phyloP scores from a whole-genome alignment of 2,329 filamentous ascomycete species.

The Paramyrothecium roridum region DNA sequence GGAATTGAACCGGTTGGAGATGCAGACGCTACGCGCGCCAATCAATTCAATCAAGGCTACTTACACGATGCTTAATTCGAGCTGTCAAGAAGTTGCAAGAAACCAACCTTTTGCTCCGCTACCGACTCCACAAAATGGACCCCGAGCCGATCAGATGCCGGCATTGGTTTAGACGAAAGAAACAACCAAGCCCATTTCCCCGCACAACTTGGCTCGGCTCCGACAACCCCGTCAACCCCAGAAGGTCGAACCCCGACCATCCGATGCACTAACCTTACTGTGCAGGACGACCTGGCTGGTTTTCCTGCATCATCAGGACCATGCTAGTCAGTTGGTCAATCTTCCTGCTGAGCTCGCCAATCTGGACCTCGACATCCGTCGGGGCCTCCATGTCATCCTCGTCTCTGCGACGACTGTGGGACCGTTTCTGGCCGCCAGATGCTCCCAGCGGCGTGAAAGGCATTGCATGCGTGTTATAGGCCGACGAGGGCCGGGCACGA shows the following conservation, averaged over 20 bases:
- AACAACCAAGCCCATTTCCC: not conserved
- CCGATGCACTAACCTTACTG: not conserved
- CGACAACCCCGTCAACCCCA: not conserved
- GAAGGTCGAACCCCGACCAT: not conserved
- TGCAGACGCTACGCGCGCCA: not conserved
- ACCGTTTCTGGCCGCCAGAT: constrained; percentile 4
- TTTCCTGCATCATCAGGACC: constrained; percentile 46
- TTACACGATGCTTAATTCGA: not conserved
- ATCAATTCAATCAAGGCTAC: not conserved
- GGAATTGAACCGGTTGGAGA: not conserved
- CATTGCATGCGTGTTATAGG: constrained; percentile 6
- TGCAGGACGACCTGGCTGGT: constrained; percentile 15
- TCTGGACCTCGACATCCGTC: constrained; percentile 44
- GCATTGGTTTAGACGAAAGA: not conserved
- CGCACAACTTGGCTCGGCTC: not conserved
- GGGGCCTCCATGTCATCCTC: constrained; percentile 38
- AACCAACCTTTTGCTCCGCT: not conserved
- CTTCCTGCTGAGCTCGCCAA: constrained; percentile 53
- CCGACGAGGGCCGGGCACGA: constrained; percentile 9
- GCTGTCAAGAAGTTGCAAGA: not conserved
- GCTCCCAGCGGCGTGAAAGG: constrained; percentile 12
- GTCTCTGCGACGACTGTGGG: constrained; percentile 7
- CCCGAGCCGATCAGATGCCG: not conserved
- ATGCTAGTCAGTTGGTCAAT: constrained; percentile 56
- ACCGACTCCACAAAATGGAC: not conserved